Base-by-base conservation (phyloP, 2,329 filamentous ascomycete genomes). In the Amauroascus verrucosus region DNA sequence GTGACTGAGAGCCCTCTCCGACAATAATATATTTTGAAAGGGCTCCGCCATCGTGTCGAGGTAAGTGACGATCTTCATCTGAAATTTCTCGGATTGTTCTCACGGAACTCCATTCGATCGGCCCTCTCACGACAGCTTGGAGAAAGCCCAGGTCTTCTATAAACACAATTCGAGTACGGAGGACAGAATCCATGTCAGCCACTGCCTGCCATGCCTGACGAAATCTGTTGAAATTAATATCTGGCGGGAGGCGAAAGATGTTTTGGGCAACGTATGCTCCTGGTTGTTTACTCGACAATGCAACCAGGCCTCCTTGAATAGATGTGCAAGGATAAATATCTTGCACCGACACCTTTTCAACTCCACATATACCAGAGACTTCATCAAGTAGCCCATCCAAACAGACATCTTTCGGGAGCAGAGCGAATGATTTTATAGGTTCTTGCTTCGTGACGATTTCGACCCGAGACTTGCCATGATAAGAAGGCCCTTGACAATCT, bases 311-410 rank as follows among this genome's bases (percentile, higher is more conserved):
- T 59, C 72, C 69, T 57, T 74, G 72, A 1, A 74, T 61, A 1
- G 70, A 61, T n/a, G 67, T 73, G 16, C 64, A 68, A 3, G 71
- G 70, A 46, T 72, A 69, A 4, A 65, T 62, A 55, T 74, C 70
- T 48, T 71, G 65, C 3, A 72, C 61, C 2, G 58, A 53, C 3
- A 56, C 54, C 58, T n/a, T 16, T 11, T 38, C 38, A 22, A 64
- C 43, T 22, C 54, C 33, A 35, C 64, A 65, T 13, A 59, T 51
- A 1, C 3, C 6, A 20, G 61, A 56, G 8, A 60, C 51, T 41
- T 62, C 59, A 1, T 58, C 35, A 9, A 58, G 51, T 22, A 55
- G 50, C 0, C 65, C 65, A 13, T 47, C 20, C 22, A 54, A 32
- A 5, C 32, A 49, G 1, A 64, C 48, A 20, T 58, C 59, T 37